Evolutionary conservation across 257 asterid species (phyloP).

Genomic region (Leonotis leonurus): DNA sequence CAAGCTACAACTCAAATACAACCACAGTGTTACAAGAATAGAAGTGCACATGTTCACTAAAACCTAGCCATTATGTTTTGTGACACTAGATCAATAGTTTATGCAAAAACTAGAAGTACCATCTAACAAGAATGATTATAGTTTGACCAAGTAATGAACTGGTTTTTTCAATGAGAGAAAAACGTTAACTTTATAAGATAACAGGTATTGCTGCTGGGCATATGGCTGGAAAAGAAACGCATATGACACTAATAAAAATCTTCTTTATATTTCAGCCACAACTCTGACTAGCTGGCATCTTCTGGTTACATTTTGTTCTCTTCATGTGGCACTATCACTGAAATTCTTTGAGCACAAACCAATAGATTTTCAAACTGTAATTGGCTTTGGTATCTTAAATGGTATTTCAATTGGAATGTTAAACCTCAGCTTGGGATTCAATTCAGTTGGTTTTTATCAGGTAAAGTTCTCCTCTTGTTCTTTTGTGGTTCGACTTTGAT

Average conservation of each 20-base stretch:
- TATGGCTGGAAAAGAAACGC: not conserved
- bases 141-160: not conserved
- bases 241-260: not conserved
- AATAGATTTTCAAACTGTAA: constrained; percentile 52
- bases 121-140: not conserved
- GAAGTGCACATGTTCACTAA: not conserved
- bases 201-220: not conserved
- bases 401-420: constrained; percentile 82
- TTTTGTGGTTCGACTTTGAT: constrained; percentile 4
- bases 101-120: not conserved
- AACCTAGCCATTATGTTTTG: too few species aligned
- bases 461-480: constrained; percentile 22
- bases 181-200: not conserved
- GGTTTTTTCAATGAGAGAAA: not conserved
- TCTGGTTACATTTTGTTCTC: constrained; percentile 74
- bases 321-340: constrained; percentile 68
- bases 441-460: constrained; percentile 93
- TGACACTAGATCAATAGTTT: not conserved
- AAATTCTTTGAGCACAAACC: constrained; percentile 82
- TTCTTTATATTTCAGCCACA: constrained; percentile 49
- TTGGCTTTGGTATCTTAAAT: constrained; percentile 82
- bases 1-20: not conserved
- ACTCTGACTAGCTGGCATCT: constrained; percentile 95
- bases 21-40: not conserved
- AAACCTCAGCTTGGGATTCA: constrained; percentile 88